These are phyloP conservation scores for Ogataea parapolymorpha DNA, from an alignment of 805 yeast species.

Conservation along the genomic window DNA sequence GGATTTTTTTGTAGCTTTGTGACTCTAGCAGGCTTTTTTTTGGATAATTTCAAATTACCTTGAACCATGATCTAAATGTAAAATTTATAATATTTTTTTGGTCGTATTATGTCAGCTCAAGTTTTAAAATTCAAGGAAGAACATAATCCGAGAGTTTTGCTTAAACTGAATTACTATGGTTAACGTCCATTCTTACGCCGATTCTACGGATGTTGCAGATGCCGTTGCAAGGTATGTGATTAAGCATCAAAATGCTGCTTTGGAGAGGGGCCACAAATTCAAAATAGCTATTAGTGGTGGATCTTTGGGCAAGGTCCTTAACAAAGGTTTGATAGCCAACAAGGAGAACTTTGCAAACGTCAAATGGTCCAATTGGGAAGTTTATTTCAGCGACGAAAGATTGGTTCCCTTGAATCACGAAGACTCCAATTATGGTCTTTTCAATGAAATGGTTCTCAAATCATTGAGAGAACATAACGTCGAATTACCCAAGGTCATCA, in stretches of 20 bases:
- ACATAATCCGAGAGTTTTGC: conserved; percentile 1
- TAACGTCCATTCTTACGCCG: conserved; percentile 47
- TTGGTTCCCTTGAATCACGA: conserved; percentile 76
- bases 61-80: conserved; percentile 56
- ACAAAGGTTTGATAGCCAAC: conserved; percentile 64
- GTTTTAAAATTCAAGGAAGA: neutral
- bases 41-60: conserved; percentile 57
- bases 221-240: conserved; percentile 65
- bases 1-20: conserved; percentile 66
- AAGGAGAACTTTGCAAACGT: conserved; percentile 40
- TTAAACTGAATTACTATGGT: conserved; percentile 16
- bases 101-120: conserved; percentile 2
- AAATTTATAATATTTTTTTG: neutral
- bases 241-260: conserved; percentile 57
- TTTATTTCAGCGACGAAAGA: conserved; percentile 89
- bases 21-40: conserved; percentile 48
- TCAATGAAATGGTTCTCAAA: conserved; percentile 59
- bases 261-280: conserved; percentile 46
- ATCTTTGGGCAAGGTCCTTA: conserved; percentile 72
- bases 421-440: conserved; percentile 84
- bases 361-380: conserved; percentile 72
- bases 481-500: conserved; percentile 54
- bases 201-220: conserved; percentile 57
- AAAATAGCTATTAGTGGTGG: conserved; percentile 89
- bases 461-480: conserved; percentile 41